These are phyloP conservation scores for Combretum micranthum DNA, from an alignment of 345 rosid species.

Conservation along the genomic window DNA sequence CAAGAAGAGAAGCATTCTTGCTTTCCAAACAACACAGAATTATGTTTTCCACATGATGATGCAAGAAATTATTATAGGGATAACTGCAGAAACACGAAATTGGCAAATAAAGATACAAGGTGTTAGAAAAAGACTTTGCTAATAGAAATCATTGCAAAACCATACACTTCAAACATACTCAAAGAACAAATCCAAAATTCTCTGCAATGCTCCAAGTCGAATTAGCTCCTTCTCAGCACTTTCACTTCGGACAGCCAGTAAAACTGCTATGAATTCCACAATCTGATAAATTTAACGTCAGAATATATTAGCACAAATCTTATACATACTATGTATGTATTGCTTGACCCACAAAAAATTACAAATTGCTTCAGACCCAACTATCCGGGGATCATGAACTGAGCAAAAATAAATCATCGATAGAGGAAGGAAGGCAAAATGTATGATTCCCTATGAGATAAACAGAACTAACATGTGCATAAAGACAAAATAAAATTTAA, in stretches of 20 bases:
- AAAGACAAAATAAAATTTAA: no score
- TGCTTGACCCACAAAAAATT: no score
- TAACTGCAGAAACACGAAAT: constrained; percentile 51
- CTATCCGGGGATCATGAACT: no score
- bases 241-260: constrained; percentile 72
- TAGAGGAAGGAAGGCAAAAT: no score
- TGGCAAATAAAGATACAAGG: constrained; percentile 12
- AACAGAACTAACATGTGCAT: no score
- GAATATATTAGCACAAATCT: constrained; percentile 3
- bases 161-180: constrained; percentile 48
- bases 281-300: constrained; percentile 39
- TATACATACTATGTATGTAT: no score
- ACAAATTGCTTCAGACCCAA: no score
- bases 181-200: constrained; percentile 70
- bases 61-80: constrained; percentile 89
- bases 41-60: constrained; percentile 81
- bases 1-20: constrained; percentile 52
- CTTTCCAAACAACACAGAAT: constrained; percentile 76
- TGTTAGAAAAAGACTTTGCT: background rate
- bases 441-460: no score
- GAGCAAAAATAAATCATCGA: no score
- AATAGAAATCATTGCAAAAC: constrained; percentile 1
- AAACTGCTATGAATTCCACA: constrained; percentile 86
- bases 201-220: constrained; percentile 58
- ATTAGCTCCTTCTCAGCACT: constrained; percentile 83